These are phyloP conservation scores for Penicillium samsonianum DNA, from an alignment of 495 filamentous ascomycete species.

Conservation along the genomic window DNA sequence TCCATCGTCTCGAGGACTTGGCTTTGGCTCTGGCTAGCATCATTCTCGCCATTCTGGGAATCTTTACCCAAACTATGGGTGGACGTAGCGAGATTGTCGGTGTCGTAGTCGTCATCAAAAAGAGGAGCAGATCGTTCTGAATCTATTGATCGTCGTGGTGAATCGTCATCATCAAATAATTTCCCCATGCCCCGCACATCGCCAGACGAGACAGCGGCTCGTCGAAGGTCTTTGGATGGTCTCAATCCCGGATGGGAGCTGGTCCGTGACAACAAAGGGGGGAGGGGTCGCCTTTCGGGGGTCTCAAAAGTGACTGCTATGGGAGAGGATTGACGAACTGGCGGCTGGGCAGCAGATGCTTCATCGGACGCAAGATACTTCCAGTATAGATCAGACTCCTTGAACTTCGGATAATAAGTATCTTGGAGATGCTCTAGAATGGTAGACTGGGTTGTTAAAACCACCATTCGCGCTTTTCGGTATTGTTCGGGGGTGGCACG, in stretches of 20 bases:
- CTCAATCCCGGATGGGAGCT: slow-evolving; percentile 38
- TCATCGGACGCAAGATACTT: slow-evolving; percentile 93
- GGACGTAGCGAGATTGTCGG: slow-evolving; percentile 61
- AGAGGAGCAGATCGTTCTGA: slow-evolving; percentile 54
- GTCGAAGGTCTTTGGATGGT: slow-evolving; percentile 51
- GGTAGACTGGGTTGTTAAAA: slow-evolving; percentile 78
- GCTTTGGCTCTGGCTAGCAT: slow-evolving; percentile 49
- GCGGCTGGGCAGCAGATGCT: slow-evolving; percentile 47
- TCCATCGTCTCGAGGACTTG: slow-evolving; percentile 89
- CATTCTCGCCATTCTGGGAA: slow-evolving; percentile 50
- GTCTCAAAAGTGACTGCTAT: slow-evolving; percentile 30
- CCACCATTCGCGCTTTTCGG: slow-evolving; percentile 75
- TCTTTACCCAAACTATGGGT: slow-evolving; percentile 57
- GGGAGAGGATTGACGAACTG: slow-evolving; percentile 26
- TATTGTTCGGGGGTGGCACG: slow-evolving; percentile 79
- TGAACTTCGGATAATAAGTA: slow-evolving; percentile 80
- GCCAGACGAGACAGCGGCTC: slow-evolving; percentile 58
- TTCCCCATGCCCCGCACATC: slow-evolving; percentile 51
- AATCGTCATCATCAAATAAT: slow-evolving; percentile 49
- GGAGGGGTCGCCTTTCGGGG: slow-evolving; percentile 42
- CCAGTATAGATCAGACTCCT: slow-evolving; percentile 88
- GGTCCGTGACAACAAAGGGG: slow-evolving; percentile 45
- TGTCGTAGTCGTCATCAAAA: slow-evolving; percentile 69
- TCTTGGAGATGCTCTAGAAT: slow-evolving; percentile 81
- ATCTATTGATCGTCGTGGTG: slow-evolving; percentile 58